Conservation (phyloP, 495 filamentous ascomycete genomes). For the Letharia lupina region DNA sequence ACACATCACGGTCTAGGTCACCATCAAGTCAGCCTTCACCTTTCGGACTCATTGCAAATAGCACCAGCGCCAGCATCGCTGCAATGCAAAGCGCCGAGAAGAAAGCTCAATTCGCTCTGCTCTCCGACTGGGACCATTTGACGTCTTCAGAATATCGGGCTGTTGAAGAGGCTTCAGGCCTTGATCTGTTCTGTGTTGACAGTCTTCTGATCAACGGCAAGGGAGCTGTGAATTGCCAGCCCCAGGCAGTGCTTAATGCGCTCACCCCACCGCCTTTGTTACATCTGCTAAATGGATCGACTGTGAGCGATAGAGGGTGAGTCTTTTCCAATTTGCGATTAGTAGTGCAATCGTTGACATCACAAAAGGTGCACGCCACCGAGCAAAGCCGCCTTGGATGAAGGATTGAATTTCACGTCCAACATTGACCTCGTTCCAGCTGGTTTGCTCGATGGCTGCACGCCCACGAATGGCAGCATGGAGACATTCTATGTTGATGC, state of each 20-base stretch:
- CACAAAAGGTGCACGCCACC: slow-evolving; percentile 13
- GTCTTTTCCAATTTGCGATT: background rate
- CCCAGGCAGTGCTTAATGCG: slow-evolving; percentile 23
- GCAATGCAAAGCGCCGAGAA: slow-evolving; percentile 41
- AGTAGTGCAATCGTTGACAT: slow-evolving; percentile 15
- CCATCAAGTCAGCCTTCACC: slow-evolving; percentile 33
- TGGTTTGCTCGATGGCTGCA: slow-evolving; percentile 27
- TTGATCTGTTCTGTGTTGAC: slow-evolving; percentile 29
- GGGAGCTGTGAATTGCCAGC: slow-evolving; percentile 33
- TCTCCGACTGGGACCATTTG: slow-evolving; percentile 48
- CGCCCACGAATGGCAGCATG: slow-evolving; percentile 26
- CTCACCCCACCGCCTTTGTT: slow-evolving; percentile 9
- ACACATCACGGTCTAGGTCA: slow-evolving; percentile 29
- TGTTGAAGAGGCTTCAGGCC: slow-evolving; percentile 29
- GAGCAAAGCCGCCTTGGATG: background rate
- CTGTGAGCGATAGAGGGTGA: slow-evolving; percentile 13
- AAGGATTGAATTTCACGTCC: slow-evolving; percentile 11
- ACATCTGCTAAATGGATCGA: slow-evolving; percentile 5
- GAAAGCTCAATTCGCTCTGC: slow-evolving; percentile 37
- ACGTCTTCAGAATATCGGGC: slow-evolving; percentile 41
- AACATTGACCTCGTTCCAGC: slow-evolving; percentile 22
- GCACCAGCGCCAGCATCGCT: slow-evolving; percentile 29
- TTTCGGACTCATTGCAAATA: slow-evolving; percentile 39
- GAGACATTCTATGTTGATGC: slow-evolving; percentile 28
- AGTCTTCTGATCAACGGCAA: slow-evolving; percentile 39